Evolutionary conservation across 2,329 filamentous ascomycete genomes (phyloP).

Genomic region (Arthrobotrys sinensis): DNA sequence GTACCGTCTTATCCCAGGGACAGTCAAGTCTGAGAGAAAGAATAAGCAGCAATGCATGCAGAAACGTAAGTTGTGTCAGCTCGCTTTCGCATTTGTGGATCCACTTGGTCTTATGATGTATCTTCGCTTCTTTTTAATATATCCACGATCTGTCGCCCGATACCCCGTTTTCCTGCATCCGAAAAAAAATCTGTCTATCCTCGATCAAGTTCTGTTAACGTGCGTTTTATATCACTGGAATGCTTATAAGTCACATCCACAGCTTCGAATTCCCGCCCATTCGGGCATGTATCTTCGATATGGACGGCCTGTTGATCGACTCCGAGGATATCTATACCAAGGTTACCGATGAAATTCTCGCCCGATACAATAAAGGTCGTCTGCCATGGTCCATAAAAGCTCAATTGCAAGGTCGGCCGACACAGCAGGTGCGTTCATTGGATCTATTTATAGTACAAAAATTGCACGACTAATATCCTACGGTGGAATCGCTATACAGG

Average conservation of each 20-base stretch:
- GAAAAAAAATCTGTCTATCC: not conserved
- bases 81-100: not conserved
- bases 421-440: conserved; percentile 68
- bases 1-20: not conserved
- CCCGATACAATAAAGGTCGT: conserved; percentile 78
- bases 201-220: not conserved
- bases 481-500: conserved; percentile 66
- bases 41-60: conserved; percentile 27
- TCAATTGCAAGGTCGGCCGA: conserved; percentile 79
- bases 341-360: conserved; percentile 85
- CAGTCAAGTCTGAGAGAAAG: not conserved
- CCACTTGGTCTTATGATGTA: conserved; percentile 11
- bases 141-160: conserved; percentile 2
- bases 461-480: conserved; percentile 20
- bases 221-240: conserved; percentile 12
- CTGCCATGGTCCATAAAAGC: conserved; percentile 97
- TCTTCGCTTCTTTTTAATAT: conserved; percentile 7
- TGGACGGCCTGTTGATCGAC: conserved; percentile 96
- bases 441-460: not conserved
- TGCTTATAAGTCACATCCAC: conserved; percentile 57
- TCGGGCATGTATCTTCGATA: conserved; percentile 95
- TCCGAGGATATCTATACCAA: conserved; percentile 91
- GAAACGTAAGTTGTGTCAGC: conserved; percentile 50
- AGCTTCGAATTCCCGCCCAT: conserved; percentile 76
- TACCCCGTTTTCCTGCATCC: not conserved